phyloP scores from a whole-genome alignment of 2,329 filamentous ascomycete genomes.

The Fusarium caatingaense region DNA sequence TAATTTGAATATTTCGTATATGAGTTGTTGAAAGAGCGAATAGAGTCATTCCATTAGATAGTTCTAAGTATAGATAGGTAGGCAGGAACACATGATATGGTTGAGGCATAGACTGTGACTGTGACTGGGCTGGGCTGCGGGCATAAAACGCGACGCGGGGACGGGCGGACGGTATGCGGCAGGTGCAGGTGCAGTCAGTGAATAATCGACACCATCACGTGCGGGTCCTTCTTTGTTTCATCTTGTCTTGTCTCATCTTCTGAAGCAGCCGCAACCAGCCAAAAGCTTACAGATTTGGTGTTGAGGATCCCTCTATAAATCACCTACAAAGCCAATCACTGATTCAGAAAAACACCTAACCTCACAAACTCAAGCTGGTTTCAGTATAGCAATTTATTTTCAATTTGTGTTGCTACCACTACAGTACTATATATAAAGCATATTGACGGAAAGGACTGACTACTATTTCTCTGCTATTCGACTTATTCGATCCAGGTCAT shows the following conservation, averaged over 20 bases:
- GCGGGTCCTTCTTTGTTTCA: background rate
- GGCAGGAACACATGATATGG: background rate
- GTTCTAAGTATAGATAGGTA: background rate
- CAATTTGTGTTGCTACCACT: conserved; percentile 1
- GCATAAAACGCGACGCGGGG: conserved; percentile 30
- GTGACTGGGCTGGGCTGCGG: background rate
- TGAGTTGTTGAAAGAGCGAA: conserved; percentile 3
- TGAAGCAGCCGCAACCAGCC: background rate
- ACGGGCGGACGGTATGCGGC: conserved; percentile 9
- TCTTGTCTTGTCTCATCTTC: background rate
- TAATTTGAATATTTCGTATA: background rate
- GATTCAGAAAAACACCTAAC: background rate
- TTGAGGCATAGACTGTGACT: background rate
- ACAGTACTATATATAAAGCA: background rate
- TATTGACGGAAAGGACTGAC: background rate
- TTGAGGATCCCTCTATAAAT: background rate
- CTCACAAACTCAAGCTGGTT: background rate
- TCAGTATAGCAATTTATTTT: background rate
- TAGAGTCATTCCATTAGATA: conserved; percentile 8
- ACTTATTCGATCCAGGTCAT: background rate
- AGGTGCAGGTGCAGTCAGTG: background rate
- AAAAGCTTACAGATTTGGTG: background rate
- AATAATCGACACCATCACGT: conserved; percentile 37
- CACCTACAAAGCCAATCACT: background rate
- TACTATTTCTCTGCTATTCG: background rate